phyloP scores from a whole-genome alignment of 164 flowering plant species.

The Piper longum region DNA sequence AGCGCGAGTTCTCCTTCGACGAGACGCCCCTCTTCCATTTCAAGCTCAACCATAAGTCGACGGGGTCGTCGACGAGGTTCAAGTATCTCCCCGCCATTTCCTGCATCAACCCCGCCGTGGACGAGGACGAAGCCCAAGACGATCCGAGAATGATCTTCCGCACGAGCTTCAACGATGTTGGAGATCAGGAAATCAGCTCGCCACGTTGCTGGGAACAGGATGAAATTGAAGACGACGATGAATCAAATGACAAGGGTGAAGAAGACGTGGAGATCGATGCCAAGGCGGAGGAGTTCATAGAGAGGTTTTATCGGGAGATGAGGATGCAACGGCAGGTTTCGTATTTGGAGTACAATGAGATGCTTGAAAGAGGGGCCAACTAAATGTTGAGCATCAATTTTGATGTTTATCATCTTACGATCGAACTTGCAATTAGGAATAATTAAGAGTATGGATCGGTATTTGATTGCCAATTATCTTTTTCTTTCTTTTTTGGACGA shows the following conservation, averaged over 20 bases:
- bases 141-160: too few species aligned
- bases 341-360: slow-evolving; percentile 29
- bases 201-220: neutral
- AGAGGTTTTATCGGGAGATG: slow-evolving; percentile 48
- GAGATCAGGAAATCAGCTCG: slow-evolving; percentile 1
- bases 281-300: slow-evolving; percentile 65
- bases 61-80: slow-evolving; percentile 45
- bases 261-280: slow-evolving; percentile 43
- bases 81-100: slow-evolving; percentile 19
- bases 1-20: slow-evolving; percentile 73
- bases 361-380: slow-evolving; percentile 9
- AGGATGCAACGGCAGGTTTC: slow-evolving; percentile 61
- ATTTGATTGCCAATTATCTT: too few species aligned
- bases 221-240: neutral
- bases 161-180: too few species aligned
- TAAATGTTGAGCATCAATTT: neutral
- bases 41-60: slow-evolving; percentile 31
- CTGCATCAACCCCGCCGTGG: slow-evolving; percentile 38
- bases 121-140: slow-evolving; percentile 12
- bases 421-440: too few species aligned
- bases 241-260: neutral
- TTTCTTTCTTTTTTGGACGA: too few species aligned
- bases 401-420: neutral
- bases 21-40: slow-evolving; percentile 53
- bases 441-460: too few species aligned